These are phyloP conservation scores for Suillus tomentosus DNA, from an alignment of 768 basidiomycete species.

Conservation along the genomic window DNA sequence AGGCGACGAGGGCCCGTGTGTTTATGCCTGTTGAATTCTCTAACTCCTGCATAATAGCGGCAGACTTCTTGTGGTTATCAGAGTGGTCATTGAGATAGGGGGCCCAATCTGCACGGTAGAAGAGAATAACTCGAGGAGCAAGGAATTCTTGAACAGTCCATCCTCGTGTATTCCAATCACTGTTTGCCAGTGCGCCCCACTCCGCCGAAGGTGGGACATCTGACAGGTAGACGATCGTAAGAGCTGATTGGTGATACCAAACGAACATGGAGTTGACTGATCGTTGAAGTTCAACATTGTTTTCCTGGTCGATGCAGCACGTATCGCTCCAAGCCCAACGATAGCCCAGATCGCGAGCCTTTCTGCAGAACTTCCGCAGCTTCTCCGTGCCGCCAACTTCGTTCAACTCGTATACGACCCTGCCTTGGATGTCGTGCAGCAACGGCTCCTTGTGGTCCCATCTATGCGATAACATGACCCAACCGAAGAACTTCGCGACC, in stretches of 20 bases:
- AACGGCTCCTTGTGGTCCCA: conserved; percentile 24
- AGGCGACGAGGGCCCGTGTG: neutral
- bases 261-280: conserved; percentile 34
- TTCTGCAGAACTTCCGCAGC: conserved; percentile 22
- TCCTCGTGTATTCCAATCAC: conserved; percentile 29
- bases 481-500: conserved; percentile 20
- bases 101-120: conserved; percentile 28
- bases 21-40: neutral
- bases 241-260: conserved; percentile 29
- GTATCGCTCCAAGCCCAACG: conserved; percentile 33
- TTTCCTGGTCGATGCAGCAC: conserved; percentile 31
- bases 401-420: conserved; percentile 21
- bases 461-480: conserved; percentile 29
- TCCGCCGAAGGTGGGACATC: conserved; percentile 19
- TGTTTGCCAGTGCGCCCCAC: conserved; percentile 18
- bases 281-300: conserved; percentile 30
- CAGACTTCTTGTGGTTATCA: neutral
- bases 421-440: conserved; percentile 19
- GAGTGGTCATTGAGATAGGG: neutral
- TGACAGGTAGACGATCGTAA: conserved; percentile 28
- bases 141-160: conserved; percentile 32
- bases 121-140: conserved; percentile 24
- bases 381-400: conserved; percentile 18
- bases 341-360: conserved; percentile 22
- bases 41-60: neutral